Evolutionary conservation across 257 asterid genomes (phyloP).

Genomic region (Solanum lycopersicoides): DNA sequence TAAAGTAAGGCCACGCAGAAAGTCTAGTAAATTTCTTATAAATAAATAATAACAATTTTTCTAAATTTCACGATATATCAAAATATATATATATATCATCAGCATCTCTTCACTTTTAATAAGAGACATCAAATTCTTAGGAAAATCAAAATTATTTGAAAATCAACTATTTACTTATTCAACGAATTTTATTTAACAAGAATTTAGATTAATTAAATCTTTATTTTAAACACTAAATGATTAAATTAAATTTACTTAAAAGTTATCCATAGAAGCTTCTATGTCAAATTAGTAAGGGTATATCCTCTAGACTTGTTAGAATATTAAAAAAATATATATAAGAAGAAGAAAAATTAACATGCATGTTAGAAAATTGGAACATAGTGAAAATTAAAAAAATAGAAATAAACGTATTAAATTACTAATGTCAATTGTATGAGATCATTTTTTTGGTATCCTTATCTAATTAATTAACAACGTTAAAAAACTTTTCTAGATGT

Average conservation of each 20-base stretch:
- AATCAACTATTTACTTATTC: background rate
- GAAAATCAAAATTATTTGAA: background rate
- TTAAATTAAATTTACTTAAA: background rate
- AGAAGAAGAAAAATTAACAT: background rate
- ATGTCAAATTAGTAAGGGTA: background rate
- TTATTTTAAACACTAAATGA: background rate
- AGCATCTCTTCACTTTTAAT: background rate
- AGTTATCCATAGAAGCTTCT: background rate
- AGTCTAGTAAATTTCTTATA: background rate
- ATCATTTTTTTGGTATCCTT: background rate
- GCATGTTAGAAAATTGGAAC: background rate
- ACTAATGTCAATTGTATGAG: background rate
- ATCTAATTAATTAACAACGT: background rate
- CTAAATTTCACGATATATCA: background rate
- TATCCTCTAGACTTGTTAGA: background rate
- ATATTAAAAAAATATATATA: background rate
- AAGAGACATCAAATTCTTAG: background rate
- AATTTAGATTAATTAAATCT: background rate
- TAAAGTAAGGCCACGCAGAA: background rate
- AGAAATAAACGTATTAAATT: too few species aligned
- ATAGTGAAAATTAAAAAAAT: background rate
- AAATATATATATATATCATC: background rate
- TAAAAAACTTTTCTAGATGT: background rate
- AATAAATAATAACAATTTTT: rapidly evolving
- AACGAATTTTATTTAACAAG: rapidly evolving